Conservation (phyloP, 2,329 filamentous ascomycete genomes). For the Stagonosporopsis cucurbitacearum region DNA sequence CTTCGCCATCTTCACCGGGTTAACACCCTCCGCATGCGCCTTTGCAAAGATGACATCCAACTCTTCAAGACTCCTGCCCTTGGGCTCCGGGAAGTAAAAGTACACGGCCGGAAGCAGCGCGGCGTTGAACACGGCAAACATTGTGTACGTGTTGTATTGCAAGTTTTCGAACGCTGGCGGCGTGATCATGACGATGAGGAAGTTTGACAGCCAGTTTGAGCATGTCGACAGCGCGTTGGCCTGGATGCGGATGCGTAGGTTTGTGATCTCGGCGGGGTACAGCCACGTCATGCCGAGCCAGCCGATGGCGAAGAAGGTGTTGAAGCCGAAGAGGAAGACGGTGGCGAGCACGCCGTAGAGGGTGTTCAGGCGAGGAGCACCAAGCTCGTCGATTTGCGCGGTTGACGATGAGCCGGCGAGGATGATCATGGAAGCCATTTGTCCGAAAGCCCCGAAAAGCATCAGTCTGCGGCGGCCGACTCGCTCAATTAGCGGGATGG, state of each 20-base stretch:
- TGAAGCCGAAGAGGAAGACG: conserved; percentile 91
- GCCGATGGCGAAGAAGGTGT: conserved; percentile 88
- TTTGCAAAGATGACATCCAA: conserved; percentile 69
- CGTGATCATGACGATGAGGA: conserved; percentile 71
- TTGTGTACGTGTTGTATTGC: conserved; percentile 62
- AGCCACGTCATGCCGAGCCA: conserved; percentile 74
- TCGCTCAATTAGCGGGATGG: conserved; percentile 48
- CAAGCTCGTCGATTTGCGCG: conserved; percentile 32
- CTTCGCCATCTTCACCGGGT: conserved; percentile 58
- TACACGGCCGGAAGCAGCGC: conserved; percentile 64
- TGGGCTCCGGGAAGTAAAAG: conserved; percentile 68
- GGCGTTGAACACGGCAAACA: conserved; percentile 63
- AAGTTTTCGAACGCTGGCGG: conserved; percentile 65
- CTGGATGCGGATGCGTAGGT: conserved; percentile 83
- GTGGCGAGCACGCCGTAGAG: conserved; percentile 47
- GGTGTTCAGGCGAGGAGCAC: background rate
- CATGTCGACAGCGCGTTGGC: conserved; percentile 87
- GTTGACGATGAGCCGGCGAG: conserved; percentile 40
- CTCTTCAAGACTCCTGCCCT: conserved; percentile 51
- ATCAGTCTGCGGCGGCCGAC: conserved; percentile 47
- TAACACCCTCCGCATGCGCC: conserved; percentile 54
- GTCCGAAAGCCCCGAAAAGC: conserved; percentile 47
- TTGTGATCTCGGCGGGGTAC: conserved; percentile 78
- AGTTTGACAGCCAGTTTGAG: conserved; percentile 58
- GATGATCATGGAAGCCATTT: conserved; percentile 43